Evolutionary conservation across 2,329 filamentous ascomycete species (phyloP), one percentile per base, ranked within the genome.

Genomic region (Thyridium curvatum): DNA sequence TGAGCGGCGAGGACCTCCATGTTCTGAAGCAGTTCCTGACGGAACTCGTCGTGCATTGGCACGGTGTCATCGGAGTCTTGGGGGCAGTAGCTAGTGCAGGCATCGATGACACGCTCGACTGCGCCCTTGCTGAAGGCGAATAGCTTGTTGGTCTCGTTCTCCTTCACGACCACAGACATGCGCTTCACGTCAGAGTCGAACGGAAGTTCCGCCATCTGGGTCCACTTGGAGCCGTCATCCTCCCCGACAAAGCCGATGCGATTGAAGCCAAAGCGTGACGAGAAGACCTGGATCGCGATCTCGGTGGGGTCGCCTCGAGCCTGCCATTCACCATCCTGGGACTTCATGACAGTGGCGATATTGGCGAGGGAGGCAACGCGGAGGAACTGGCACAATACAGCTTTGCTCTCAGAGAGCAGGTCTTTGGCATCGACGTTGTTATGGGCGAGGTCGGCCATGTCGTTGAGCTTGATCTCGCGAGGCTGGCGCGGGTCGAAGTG

Each of bases 231-330:
- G 10, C 59, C 42, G 0, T 68, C 60, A 12, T 56, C 58, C 1
- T 68, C 59, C 5, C 64, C 60, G 9, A 58, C 57, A 1, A 68
- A 59, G 8, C 65, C 71, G n/a, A 65, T 57, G 12, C 71, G 64
- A 38, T 74, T 72, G 65, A 71, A 74, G 33, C 71, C 61, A 50
- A 84, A 84, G 10, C 80, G 74, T 35, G 69, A 72, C 7, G 79
- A 76, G 48, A 84, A 82, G 2, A 84, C 79, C 47, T 82, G 79
- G 33, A 84, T 79, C 4, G 80, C 79, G 40, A 84, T 81, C 46
- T 84, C 79, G 1, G 80, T 84, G 1, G 76, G 75, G 50, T 80
- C 75, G 17, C 77, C 78, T 34, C 72, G 68, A 35, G 74, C 72
- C 38, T 71, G 65, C 77, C 77, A 81, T 36, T 63, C 54, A 26